These are phyloP conservation scores for Amanita fuliginea DNA, from an alignment of 768 basidiomycete genomes.

Conservation along the genomic window DNA sequence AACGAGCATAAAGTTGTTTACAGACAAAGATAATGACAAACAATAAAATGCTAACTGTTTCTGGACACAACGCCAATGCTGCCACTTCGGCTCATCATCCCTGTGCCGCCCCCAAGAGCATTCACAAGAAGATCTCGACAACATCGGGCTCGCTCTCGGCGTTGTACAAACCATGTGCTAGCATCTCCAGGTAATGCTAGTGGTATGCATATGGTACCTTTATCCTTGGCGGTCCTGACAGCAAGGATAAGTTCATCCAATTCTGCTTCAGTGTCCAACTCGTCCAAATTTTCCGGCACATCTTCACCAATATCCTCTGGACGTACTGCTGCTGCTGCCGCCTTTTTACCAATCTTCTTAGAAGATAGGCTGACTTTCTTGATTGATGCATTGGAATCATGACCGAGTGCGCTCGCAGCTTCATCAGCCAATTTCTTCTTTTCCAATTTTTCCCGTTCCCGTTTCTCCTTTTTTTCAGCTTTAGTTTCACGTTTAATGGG, in stretches of 20 bases:
- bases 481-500: constrained; percentile 82
- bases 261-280: constrained; percentile 79
- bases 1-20: constrained; percentile 11
- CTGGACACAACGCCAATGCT: constrained; percentile 13
- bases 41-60: constrained; percentile 1
- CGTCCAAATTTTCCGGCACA: constrained; percentile 58
- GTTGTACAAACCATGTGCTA: constrained; percentile 72
- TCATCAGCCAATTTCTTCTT: constrained; percentile 68
- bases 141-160: constrained; percentile 53
- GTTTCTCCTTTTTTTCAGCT: constrained; percentile 78
- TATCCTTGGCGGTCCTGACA: constrained; percentile 42
- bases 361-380: constrained; percentile 32
- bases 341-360: constrained; percentile 61
- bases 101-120: constrained; percentile 32
- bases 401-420: constrained; percentile 48
- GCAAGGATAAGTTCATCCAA: constrained; percentile 62
- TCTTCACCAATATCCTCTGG: constrained; percentile 46
- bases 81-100: constrained; percentile 20
- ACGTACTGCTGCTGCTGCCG: constrained; percentile 36
- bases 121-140: constrained; percentile 49
- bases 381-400: constrained; percentile 35
- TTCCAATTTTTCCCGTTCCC: constrained; percentile 71
- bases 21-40: constrained; percentile 9
- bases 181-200: constrained; percentile 66
- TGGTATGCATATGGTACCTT: constrained; percentile 51